These are phyloP conservation scores for Fusarium azukiicola DNA, from an alignment of 2,329 filamentous ascomycete species.

Conservation along the genomic window DNA sequence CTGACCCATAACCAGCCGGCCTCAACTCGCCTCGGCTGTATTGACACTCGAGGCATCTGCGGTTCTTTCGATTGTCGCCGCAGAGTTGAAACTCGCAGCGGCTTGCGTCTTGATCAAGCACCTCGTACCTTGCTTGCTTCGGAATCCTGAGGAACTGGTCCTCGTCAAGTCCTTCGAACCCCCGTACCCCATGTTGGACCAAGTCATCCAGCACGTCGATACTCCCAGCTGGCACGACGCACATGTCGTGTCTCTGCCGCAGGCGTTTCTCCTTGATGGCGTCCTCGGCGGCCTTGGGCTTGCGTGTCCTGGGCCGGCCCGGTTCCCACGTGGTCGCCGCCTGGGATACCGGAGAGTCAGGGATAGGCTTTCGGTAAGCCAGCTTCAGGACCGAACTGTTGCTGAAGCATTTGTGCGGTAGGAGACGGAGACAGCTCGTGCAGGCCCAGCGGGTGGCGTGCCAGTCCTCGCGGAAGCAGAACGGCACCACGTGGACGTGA, in stretches of 20 bases:
- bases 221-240: too few relatives aligned
- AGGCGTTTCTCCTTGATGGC: too few relatives aligned
- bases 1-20: not conserved
- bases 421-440: conserved; percentile 36
- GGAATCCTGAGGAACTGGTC: not conserved
- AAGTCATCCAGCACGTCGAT: too few relatives aligned
- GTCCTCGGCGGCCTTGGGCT: not conserved
- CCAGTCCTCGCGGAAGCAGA: conserved; percentile 17
- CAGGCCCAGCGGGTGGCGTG: conserved; percentile 41
- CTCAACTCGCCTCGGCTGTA: conserved; percentile 15
- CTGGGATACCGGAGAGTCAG: not conserved
- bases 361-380: conserved; percentile 36
- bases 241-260: too few relatives aligned
- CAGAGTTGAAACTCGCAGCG: not conserved
- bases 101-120: too few relatives aligned
- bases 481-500: conserved; percentile 1
- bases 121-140: too few relatives aligned
- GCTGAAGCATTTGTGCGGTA: conserved; percentile 31
- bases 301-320: accelerated
- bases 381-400: conserved; percentile 32
- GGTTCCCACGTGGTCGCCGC: conserved; percentile 35
- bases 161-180: not conserved
- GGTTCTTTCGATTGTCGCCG: conserved; percentile 26
- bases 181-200: not conserved
- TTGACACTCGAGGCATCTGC: conserved; percentile 41